Evolutionary conservation across 192 early-diverging fungal species (phyloP).

Genomic region (Entomortierella parvispora): DNA sequence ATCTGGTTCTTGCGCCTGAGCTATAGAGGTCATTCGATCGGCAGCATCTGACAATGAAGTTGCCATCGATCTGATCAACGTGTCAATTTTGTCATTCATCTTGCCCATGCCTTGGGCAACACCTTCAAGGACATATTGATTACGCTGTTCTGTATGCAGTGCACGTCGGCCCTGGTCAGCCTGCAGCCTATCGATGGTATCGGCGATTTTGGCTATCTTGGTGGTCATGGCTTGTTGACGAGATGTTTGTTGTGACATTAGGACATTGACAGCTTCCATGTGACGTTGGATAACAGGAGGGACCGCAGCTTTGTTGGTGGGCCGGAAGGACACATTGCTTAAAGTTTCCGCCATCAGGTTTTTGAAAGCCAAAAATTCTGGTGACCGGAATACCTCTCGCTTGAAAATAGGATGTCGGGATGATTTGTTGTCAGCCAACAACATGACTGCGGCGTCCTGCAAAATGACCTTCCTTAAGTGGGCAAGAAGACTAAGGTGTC

Average conservation of each 20-base stretch:
- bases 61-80: too few species aligned
- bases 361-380: not conserved
- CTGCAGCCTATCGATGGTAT: too few species aligned
- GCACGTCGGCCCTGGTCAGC: too few species aligned
- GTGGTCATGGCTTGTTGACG: not conserved
- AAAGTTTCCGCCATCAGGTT: not conserved
- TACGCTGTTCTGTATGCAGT: too few species aligned
- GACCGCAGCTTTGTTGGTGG: not conserved
- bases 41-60: too few species aligned
- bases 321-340: not conserved
- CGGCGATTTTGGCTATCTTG: too few species aligned
- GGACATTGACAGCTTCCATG: not conserved
- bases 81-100: too few species aligned
- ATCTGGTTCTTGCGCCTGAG: too few species aligned
- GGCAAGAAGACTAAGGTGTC: not conserved
- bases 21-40: too few species aligned
- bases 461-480: not conserved
- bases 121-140: too few species aligned
- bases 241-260: not conserved
- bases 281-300: not conserved
- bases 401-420: not conserved
- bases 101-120: too few species aligned
- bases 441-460: constrained; percentile 2
- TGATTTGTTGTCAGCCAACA: not conserved
- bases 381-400: not conserved